Evolutionary conservation across 352 stramenopile genomes (phyloP).

Genomic region (Globisporangium splendens): DNA sequence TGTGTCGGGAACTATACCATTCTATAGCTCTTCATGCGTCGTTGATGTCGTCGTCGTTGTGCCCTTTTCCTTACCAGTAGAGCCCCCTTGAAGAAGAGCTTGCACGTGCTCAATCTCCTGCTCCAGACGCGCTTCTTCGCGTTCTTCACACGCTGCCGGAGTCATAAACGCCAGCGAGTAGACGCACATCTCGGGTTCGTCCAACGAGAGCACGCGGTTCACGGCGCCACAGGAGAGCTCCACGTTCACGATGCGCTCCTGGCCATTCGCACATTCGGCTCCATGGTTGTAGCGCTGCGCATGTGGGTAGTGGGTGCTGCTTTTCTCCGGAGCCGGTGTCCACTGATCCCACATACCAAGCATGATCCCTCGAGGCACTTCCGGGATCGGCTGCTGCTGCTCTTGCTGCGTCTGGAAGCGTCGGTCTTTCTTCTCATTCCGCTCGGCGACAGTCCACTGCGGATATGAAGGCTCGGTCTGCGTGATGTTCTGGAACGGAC

Average conservation of each 20-base stretch:
- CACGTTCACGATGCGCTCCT: slow-evolving; percentile 66
- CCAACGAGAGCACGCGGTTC: slow-evolving; percentile 78
- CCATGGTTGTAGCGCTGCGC: slow-evolving; percentile 73
- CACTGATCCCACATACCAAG: slow-evolving; percentile 73
- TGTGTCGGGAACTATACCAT: too few species aligned
- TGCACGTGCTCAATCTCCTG: slow-evolving; percentile 11
- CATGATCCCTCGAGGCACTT: slow-evolving; percentile 27
- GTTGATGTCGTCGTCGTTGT: too few species aligned
- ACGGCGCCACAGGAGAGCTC: slow-evolving; percentile 68
- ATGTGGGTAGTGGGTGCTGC: slow-evolving; percentile 15
- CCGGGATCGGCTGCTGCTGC: slow-evolving; percentile 18
- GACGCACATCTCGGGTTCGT: slow-evolving; percentile 89
- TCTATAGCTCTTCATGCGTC: too few species aligned
- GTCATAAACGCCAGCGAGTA: slow-evolving; percentile 87
- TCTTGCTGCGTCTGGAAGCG: slow-evolving; percentile 4
- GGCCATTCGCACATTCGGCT: slow-evolving; percentile 82
- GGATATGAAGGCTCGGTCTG: slow-evolving; percentile 64
- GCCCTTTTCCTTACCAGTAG: too few species aligned
- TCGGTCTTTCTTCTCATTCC: slow-evolving; percentile 27
- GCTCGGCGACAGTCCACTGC: slow-evolving; percentile 48
- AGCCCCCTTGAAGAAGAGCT: neutral
- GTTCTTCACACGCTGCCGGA: slow-evolving; percentile 41
- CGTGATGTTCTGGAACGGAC: slow-evolving; percentile 80
- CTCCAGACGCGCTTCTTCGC: slow-evolving; percentile 15
- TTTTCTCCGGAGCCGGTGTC: slow-evolving; percentile 22